phyloP scores from a whole-genome alignment of 305 asterid genomes.

The Fraxinus angustifolia region DNA sequence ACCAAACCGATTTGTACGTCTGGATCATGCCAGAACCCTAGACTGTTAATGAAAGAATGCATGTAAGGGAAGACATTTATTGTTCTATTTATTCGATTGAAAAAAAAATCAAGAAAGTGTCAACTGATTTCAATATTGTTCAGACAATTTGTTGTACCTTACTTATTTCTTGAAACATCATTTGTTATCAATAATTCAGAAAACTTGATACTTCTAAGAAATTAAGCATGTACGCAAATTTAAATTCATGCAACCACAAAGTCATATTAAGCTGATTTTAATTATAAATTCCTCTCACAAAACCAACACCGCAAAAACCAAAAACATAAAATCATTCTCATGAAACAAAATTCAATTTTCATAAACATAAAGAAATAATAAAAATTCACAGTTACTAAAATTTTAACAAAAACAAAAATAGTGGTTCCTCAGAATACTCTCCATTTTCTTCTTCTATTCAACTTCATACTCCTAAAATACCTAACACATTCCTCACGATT shows the following conservation, averaged over 20 bases:
- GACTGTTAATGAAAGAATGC: too few relatives aligned
- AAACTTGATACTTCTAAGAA: too few relatives aligned
- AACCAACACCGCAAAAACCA: background rate
- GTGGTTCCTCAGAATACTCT: slow-evolving; percentile 32
- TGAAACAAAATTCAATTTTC: background rate
- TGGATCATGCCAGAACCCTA: background rate
- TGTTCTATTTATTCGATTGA: background rate
- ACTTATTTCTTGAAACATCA: background rate
- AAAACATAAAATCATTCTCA: background rate
- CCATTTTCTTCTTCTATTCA: slow-evolving; percentile 38
- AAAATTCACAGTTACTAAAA: background rate
- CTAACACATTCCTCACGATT: slow-evolving; percentile 34
- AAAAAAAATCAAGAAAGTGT: background rate
- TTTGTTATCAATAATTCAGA: background rate
- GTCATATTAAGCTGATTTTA: background rate
- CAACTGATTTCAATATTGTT: background rate
- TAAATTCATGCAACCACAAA: too few relatives aligned
- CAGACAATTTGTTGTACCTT: background rate
- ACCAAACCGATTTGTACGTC: background rate
- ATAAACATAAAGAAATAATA: background rate
- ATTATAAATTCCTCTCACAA: background rate
- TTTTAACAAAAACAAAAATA: background rate
- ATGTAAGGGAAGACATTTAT: background rate
- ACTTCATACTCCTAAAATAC: slow-evolving; percentile 29
- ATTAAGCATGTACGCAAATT: too few relatives aligned